phyloP scores from a whole-genome alignment of 495 filamentous ascomycete genomes.

The Penicillium riverlandense region DNA sequence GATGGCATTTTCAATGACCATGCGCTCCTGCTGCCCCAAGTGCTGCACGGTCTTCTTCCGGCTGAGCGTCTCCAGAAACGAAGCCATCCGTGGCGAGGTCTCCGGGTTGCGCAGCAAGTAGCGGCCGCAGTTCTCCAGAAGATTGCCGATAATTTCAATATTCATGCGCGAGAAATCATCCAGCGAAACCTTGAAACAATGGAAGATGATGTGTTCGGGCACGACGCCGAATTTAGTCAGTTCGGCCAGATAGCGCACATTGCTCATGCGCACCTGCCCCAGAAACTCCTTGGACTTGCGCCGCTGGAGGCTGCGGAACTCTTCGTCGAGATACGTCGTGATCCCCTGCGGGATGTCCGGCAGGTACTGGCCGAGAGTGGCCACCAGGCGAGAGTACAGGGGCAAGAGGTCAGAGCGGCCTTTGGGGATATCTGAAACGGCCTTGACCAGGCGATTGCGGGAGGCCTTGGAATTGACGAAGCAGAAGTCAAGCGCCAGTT shows the following conservation, averaged over 20 bases:
- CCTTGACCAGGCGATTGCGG: constrained; percentile 86
- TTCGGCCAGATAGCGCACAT: constrained; percentile 94
- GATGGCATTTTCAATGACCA: constrained; percentile 97
- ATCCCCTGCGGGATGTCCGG: constrained; percentile 87
- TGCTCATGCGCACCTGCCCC: constrained; percentile 86
- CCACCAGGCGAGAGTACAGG: constrained; percentile 82
- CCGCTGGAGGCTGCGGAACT: constrained; percentile 95
- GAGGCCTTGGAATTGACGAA: constrained; percentile 98
- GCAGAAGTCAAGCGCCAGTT: constrained; percentile 91
- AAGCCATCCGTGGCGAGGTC: constrained; percentile 84
- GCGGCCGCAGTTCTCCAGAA: constrained; percentile 95
- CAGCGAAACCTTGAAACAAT: constrained; percentile 93
- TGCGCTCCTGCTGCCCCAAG: constrained; percentile 89
- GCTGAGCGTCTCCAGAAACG: constrained; percentile 89
- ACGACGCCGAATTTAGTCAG: constrained; percentile 97
- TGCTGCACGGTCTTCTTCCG: constrained; percentile 95
- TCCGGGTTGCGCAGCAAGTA: constrained; percentile 93
- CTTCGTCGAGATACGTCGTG: constrained; percentile 88
- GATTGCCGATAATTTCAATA: constrained; percentile 94
- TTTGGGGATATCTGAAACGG: constrained; percentile 88
- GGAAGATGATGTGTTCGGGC: constrained; percentile 97
- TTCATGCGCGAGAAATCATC: constrained; percentile 99
- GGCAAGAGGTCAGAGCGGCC: constrained; percentile 89
- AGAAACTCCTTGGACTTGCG: constrained; percentile 97
- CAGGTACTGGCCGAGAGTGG: constrained; percentile 90